A percentile compares a stretch with the other conserved stretches of the same genome.
Evolutionary conservation across 257 asterid species (phyloP).

Genomic region (Mentha longifolia): DNA sequence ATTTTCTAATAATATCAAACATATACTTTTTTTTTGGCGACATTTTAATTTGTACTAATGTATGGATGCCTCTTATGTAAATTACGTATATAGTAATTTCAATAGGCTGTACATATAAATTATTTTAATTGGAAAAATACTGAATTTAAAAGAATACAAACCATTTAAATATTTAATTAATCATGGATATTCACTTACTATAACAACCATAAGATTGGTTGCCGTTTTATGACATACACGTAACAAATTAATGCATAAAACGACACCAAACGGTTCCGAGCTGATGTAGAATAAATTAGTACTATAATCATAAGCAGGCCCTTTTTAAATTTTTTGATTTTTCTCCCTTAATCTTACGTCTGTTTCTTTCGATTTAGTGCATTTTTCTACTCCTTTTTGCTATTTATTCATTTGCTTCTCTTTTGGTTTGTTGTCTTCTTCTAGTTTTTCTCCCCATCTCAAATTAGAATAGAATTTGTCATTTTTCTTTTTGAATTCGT

Average conservation of each 20-base stretch:
- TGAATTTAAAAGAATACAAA: too few species aligned
- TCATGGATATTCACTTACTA: background rate
- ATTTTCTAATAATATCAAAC: background rate
- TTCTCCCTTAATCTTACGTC: background rate
- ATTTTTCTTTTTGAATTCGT: background rate
- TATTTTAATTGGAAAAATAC: too few species aligned
- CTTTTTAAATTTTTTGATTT: too few species aligned
- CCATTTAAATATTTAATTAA: background rate
- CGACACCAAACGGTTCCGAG: constrained; percentile 39
- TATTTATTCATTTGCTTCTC: constrained; percentile 15
- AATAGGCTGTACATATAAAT: too few species aligned
- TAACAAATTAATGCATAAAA: constrained; percentile 38
- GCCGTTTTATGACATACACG: constrained; percentile 42
- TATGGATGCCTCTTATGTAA: too few species aligned
- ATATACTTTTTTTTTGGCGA: too few species aligned
- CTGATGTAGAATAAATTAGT: constrained; percentile 12
- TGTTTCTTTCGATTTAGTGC: constrained; percentile 24
- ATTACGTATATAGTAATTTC: too few species aligned
- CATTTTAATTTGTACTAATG: too few species aligned
- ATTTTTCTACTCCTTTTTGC: constrained; percentile 3
- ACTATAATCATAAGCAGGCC: too few species aligned
- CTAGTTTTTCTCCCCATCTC: constrained; percentile 7
- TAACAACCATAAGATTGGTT: constrained; percentile 19
- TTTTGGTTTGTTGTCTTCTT: constrained; percentile 22
- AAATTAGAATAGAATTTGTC: background rate